These are phyloP conservation scores for Lactarius psammicola DNA, from an alignment of 768 basidiomycete species.

Conservation along the genomic window DNA sequence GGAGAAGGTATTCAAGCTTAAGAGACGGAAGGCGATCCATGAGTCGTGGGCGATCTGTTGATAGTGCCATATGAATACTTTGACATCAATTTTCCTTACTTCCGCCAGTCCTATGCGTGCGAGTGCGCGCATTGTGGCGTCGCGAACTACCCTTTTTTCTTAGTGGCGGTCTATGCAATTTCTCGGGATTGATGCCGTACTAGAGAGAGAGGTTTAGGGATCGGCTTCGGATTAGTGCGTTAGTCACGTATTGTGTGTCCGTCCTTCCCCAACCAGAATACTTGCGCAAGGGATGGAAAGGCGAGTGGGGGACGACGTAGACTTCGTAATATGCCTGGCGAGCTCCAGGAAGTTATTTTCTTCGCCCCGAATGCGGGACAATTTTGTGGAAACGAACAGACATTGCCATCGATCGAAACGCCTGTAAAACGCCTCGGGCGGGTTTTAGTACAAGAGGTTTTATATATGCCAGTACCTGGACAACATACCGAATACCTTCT, in stretches of 20 bases:
- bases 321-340: no score
- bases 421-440: neutral
- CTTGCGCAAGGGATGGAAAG: neutral
- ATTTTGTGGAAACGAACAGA: no score
- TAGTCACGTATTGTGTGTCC: neutral
- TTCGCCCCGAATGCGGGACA: no score
- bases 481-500: neutral
- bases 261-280: neutral
- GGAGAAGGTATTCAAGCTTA: neutral
- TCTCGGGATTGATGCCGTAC: no score
- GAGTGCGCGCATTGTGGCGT: no score
- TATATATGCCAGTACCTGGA: neutral
- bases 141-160: no score
- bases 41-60: neutral
- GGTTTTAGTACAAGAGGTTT: neutral
- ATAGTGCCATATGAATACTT: no score
- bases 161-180: no score
- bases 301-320: neutral
- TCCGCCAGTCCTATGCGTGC: no score
- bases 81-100: no score
- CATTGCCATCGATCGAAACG: neutral
- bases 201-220: neutral
- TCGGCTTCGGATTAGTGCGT: neutral
- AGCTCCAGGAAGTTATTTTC: no score
- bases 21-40: neutral